Evolutionary conservation across 805 yeast genomes (phyloP).

Genomic region (Ogataea polymorpha): DNA sequence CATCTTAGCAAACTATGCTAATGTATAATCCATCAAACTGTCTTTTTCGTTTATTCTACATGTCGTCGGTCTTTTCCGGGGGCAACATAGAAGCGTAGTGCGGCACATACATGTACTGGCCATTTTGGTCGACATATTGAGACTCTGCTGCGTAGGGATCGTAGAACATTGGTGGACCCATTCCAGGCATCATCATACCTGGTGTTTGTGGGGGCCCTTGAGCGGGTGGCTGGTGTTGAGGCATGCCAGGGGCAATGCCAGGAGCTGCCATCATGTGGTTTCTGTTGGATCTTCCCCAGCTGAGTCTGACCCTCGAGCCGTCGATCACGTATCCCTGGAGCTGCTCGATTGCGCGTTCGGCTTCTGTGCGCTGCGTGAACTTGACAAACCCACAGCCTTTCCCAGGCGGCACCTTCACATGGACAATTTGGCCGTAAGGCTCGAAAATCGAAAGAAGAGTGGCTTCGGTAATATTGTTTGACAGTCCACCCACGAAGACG

Average conservation of each 20-base stretch:
- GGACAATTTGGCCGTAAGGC: constrained; percentile 69
- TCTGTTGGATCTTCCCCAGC: constrained; percentile 64
- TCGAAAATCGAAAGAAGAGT: constrained; percentile 59
- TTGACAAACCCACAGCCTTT: constrained; percentile 80
- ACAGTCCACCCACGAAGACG: constrained; percentile 65
- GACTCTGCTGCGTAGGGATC: constrained; percentile 32
- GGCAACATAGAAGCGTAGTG: constrained; percentile 19
- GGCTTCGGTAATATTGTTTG: constrained; percentile 59
- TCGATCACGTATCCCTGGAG: constrained; percentile 78
- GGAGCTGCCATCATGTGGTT: constrained; percentile 22
- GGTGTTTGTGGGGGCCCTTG: constrained; percentile 23
- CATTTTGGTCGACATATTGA: constrained; percentile 27
- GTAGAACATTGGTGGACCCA: constrained; percentile 33
- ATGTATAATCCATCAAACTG: constrained; percentile 25
- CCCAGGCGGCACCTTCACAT: constrained; percentile 73
- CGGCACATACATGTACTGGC: constrained; percentile 30
- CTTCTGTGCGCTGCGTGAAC: constrained; percentile 63
- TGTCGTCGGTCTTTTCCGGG: constrained; percentile 7
- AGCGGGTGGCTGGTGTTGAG: constrained; percentile 20
- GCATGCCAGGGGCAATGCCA: constrained; percentile 17
- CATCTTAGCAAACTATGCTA: constrained; percentile 40
- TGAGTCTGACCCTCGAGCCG: constrained; percentile 68
- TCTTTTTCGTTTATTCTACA: background rate
- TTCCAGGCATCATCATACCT: constrained; percentile 28
- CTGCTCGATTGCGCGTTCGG: constrained; percentile 72